Percentiles rank a stretch among this genome's conserved stretches.
phyloP scores from a whole-genome alignment of 1,284 basidiomycete species.

The Sutorius eximius region DNA sequence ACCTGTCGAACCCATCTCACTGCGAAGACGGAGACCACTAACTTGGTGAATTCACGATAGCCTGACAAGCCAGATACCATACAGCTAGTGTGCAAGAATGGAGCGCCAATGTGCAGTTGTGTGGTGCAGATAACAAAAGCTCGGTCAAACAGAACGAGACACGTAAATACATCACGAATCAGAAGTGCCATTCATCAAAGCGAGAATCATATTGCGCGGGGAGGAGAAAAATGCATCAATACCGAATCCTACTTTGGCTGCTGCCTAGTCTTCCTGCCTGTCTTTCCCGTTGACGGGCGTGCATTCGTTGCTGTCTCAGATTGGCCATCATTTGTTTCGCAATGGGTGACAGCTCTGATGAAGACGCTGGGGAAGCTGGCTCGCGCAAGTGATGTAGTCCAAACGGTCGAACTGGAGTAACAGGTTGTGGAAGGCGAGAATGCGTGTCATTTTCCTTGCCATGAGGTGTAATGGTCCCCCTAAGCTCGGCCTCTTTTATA shows the following conservation, averaged over 20 bases:
- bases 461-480: background rate
- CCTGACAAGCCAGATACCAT: background rate
- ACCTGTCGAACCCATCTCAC: too few species aligned
- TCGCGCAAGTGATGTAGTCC: constrained; percentile 32
- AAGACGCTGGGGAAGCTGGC: constrained; percentile 63
- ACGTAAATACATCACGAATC: constrained; percentile 18
- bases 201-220: constrained; percentile 12
- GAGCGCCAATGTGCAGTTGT: background rate
- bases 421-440: constrained; percentile 33
- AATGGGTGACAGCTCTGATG: constrained; percentile 68
- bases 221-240: constrained; percentile 15
- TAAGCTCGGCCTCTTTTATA: constrained; percentile 2
- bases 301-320: constrained; percentile 55
- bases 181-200: constrained; percentile 10
- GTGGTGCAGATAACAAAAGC: constrained; percentile 9
- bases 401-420: constrained; percentile 31
- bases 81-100: background rate
- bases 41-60: background rate
- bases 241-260: constrained; percentile 30
- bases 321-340: constrained; percentile 66
- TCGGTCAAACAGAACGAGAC: constrained; percentile 14
- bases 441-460: constrained; percentile 27
- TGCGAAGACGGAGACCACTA: too few species aligned
- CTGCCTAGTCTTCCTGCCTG: constrained; percentile 35
- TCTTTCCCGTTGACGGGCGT: constrained; percentile 40